Percentiles rank a stretch among this genome's conserved stretches.
These are phyloP conservation scores for Cutaneotrichosporon cavernicola DNA, from an alignment of 1,284 basidiomycete species.

Conservation along the genomic window DNA sequence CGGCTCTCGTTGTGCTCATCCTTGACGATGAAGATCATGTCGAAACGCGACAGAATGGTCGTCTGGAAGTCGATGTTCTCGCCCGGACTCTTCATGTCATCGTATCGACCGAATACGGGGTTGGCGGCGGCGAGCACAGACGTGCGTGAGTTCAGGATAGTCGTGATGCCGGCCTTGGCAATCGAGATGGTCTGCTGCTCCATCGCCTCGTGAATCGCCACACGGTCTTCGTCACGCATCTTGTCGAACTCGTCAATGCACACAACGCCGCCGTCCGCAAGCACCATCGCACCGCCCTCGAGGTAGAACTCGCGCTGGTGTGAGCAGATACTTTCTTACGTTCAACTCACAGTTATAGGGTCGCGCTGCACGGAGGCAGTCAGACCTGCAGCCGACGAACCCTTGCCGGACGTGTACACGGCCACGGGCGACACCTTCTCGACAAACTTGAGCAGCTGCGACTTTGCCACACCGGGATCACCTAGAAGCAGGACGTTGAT, in stretches of 20 bases:
- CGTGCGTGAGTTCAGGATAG: slow-evolving; percentile 92
- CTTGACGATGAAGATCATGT: slow-evolving; percentile 99
- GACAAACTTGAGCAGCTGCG: slow-evolving; percentile 95
- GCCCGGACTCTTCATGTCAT: slow-evolving; percentile 94
- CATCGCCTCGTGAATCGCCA: slow-evolving; percentile 99
- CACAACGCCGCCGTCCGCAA: slow-evolving; percentile 96
- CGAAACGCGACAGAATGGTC: slow-evolving; percentile 96
- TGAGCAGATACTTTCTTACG: not conserved
- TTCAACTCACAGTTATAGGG: slow-evolving; percentile 68
- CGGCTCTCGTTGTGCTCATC: slow-evolving; percentile 96
- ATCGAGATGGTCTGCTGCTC: slow-evolving; percentile 99
- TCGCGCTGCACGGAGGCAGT: slow-evolving; percentile 98
- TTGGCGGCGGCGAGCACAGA: slow-evolving; percentile 97
- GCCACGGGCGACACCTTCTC: slow-evolving; percentile 97
- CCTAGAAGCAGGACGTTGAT: slow-evolving; percentile 96
- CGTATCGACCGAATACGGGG: slow-evolving; percentile 97
- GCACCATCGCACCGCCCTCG: slow-evolving; percentile 98
- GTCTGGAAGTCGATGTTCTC: slow-evolving; percentile 69
- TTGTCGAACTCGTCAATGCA: slow-evolving; percentile 99
- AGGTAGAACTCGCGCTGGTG: slow-evolving; percentile 92
- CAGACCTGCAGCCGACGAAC: slow-evolving; percentile 94
- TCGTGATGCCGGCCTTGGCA: slow-evolving; percentile 98
- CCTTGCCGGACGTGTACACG: slow-evolving; percentile 97
- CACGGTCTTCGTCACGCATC: slow-evolving; percentile 98
- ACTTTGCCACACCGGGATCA: slow-evolving; percentile 98